Base-by-base conservation (phyloP, 345 rosid species). In the Jatropha curcas region DNA sequence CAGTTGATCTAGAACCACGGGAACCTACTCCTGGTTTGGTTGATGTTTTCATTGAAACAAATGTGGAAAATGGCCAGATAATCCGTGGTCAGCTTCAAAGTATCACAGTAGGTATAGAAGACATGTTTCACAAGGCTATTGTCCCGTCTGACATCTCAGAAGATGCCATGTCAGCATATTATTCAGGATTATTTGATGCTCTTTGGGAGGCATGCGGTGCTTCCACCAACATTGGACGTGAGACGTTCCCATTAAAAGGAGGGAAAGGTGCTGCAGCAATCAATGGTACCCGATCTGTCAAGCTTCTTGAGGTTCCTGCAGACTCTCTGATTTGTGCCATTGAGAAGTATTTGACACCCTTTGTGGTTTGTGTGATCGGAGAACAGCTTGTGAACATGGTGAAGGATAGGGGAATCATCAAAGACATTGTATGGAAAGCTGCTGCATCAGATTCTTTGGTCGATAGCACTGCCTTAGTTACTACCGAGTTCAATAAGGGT, bases 11-110 rank as follows among this genome's bases (percentile, higher is more conserved):
- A 55, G 92, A 89, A 71, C 98, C 98, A 45, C 84, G 73, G 70
- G 98, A 94, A 71, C 98, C 98, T 52, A 85, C 98, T 45, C 97
- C 98, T 0, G 98, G 98, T 77, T 77, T 92, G 68, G 91, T 94
- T 17, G 92, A 94, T 76, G 92, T 89, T 76, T 88, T 72, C n/a
- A 82, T 94, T 65, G 98, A 94, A 84, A 86, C 98, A 74, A 92
- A 87, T 77, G 84, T 87, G 39, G 98, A 87, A 79, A 85, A 76
- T 80, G 97, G 97, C 72, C 95, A 90, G 79, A 84, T 94, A 60
- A 86, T 92, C 70, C 74, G 72, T 8, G 96, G 97, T 24, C 91
- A 88, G 83, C 91, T 94, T 75, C 90, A 85, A 70, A 84, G 86
- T 74, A 85, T 92, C 64, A 83, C 86, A 1, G 85, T 90, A 31